These are phyloP conservation scores for Pichia nakasei DNA, from an alignment of 805 yeast genomes.

Conservation along the genomic window DNA sequence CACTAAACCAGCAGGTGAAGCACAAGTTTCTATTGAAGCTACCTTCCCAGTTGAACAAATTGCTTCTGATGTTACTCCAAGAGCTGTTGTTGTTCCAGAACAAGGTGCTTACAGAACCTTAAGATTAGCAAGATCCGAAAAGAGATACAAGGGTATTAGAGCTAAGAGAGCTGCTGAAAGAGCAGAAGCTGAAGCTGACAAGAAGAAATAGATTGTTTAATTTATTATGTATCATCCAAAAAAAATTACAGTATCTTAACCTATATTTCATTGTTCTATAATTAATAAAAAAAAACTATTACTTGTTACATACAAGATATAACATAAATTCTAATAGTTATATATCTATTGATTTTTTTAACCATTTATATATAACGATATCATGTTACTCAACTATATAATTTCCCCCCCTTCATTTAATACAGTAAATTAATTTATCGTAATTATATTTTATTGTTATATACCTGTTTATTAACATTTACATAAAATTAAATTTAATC, in stretches of 20 bases:
- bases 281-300: no score
- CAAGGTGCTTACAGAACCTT: conserved; percentile 84
- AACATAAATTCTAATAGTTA: no score
- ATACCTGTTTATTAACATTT: background rate
- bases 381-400: no score
- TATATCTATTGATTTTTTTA: no score
- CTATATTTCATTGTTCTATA: no score
- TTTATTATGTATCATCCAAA: background rate
- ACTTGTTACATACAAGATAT: no score
- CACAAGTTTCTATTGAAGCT: conserved; percentile 68
- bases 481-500: conserved; percentile 37
- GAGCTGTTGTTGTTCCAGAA: conserved; percentile 76
- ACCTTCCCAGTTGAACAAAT: conserved; percentile 89
- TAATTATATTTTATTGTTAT: background rate
- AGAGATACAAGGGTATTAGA: conserved; percentile 91
- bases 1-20: conserved; percentile 71
- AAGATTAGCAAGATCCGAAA: conserved; percentile 90
- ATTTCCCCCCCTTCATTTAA: no score
- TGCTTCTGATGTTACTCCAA: conserved; percentile 63
- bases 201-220: conserved; percentile 70
- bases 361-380: no score
- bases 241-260: no score
- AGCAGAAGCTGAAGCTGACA: conserved; percentile 99
- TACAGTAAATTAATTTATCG: background rate
- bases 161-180: conserved; percentile 95